phyloP scores from a whole-genome alignment of 192 early-diverging fungal genomes.

The Pilobolus umbonatus region DNA sequence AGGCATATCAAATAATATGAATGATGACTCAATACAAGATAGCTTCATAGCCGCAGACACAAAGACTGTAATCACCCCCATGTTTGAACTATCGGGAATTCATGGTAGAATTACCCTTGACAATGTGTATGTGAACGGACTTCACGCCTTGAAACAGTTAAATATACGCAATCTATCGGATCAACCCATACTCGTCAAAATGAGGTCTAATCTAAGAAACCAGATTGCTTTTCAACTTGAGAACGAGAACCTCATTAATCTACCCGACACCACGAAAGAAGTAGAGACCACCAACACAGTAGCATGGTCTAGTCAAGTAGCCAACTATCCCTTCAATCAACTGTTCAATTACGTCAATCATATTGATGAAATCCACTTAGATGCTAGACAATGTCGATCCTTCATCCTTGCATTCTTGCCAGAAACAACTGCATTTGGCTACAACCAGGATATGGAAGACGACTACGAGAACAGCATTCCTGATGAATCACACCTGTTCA shows the following conservation, averaged over 20 bases:
- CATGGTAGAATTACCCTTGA: constrained; percentile 60
- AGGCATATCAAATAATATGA: too few species aligned
- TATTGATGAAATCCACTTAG: constrained; percentile 62
- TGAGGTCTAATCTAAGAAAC: constrained; percentile 70
- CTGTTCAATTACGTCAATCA: constrained; percentile 92
- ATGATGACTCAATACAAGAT: too few species aligned
- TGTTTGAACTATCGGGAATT: constrained; percentile 54
- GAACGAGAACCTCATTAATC: constrained; percentile 74
- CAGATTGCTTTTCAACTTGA: constrained; percentile 83
- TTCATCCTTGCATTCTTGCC: constrained; percentile 84
- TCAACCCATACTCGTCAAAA: constrained; percentile 57
- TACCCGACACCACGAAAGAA: constrained; percentile 28
- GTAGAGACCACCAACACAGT: constrained; percentile 58
- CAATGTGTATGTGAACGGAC: constrained; percentile 78
- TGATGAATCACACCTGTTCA: constrained; percentile 57
- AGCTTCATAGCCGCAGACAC: too few species aligned
- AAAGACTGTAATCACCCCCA: constrained; percentile 21
- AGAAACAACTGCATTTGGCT: constrained; percentile 23
- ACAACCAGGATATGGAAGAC: constrained; percentile 23
- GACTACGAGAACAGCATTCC: constrained; percentile 29
- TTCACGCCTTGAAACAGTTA: constrained; percentile 71
- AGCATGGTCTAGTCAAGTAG: constrained; percentile 40
- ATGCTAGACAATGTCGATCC: constrained; percentile 59
- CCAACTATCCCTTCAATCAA: constrained; percentile 72
- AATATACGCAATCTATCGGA: constrained; percentile 65